A percentile compares a stretch with the other conserved stretches of the same genome.
These are phyloP conservation scores for Takakia lepidozioides DNA, from an alignment of 225 moss, liverwort and hornwort species.

Conservation along the genomic window DNA sequence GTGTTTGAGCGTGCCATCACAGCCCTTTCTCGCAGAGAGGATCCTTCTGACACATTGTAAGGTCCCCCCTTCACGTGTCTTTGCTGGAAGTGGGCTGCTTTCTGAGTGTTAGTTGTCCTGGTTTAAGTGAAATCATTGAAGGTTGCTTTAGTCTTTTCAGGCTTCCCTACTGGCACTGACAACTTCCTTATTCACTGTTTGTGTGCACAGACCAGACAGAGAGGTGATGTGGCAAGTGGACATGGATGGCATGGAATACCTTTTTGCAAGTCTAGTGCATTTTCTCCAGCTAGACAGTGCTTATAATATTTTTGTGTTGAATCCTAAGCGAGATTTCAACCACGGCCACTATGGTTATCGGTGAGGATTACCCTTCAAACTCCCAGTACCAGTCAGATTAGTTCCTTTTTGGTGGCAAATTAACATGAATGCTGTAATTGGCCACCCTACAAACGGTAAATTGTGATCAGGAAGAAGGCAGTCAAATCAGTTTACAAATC, in stretches of 20 bases:
- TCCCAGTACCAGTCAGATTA: too few species aligned
- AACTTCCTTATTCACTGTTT: too few species aligned
- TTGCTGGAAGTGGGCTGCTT: too few species aligned
- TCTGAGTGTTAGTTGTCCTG: too few species aligned
- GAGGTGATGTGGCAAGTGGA: slow-evolving; percentile 91
- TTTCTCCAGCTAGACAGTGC: slow-evolving; percentile 84
- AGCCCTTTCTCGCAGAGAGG: slow-evolving; percentile 65
- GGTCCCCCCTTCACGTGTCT: slow-evolving; percentile 1
- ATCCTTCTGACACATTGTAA: slow-evolving; percentile 45
- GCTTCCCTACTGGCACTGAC: too few species aligned
- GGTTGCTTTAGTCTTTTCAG: too few species aligned
- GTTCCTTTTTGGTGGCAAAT: too few species aligned
- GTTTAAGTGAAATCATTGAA: too few species aligned
- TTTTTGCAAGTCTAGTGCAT: slow-evolving; percentile 74
- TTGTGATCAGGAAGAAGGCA: too few species aligned
- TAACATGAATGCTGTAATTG: too few species aligned
- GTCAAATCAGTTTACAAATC: too few species aligned
- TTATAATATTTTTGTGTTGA: slow-evolving; percentile 82
- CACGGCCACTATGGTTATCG: slow-evolving; percentile 82
- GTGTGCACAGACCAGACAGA: slow-evolving; percentile 33
- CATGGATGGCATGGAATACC: slow-evolving; percentile 67
- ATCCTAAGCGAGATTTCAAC: slow-evolving; percentile 67
- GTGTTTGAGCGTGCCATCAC: slow-evolving; percentile 76
- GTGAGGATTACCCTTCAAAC: slow-evolving; percentile 9
- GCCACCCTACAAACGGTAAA: too few species aligned